These are phyloP conservation scores for Acacia acuminata DNA, from an alignment of 306 rosid genomes.

Conservation along the genomic window DNA sequence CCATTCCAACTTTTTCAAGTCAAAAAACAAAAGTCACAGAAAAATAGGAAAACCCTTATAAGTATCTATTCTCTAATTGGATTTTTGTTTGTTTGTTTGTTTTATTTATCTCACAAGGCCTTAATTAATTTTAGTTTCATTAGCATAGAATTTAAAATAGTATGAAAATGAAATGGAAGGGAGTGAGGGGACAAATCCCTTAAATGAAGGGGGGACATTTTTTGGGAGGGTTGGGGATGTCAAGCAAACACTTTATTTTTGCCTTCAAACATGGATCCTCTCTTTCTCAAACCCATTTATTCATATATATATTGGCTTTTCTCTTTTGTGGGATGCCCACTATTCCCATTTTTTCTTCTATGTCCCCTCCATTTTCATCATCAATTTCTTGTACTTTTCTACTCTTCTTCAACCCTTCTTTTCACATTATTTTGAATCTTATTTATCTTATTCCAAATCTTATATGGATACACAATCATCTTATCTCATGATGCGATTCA, in stretches of 20 bases:
- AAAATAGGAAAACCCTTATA: neutral
- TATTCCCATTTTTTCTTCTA: neutral
- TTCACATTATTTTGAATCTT: neutral
- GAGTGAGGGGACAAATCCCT: conserved; percentile 49
- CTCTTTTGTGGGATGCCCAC: conserved; percentile 3
- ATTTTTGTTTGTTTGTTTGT: neutral
- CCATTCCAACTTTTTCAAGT: neutral
- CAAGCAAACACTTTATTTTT: neutral
- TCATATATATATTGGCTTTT: conserved; percentile 1
- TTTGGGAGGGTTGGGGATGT: conserved; percentile 32
- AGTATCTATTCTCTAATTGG: neutral
- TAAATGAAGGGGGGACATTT: conserved; percentile 42
- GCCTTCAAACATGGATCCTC: neutral
- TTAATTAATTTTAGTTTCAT: neutral
- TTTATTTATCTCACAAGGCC: neutral
- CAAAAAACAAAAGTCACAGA: neutral
- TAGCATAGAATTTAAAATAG: neutral
- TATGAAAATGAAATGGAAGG: neutral
- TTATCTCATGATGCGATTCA: neutral
- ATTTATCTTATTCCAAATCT: neutral
- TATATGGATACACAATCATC: neutral
- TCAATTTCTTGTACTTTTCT: neutral
- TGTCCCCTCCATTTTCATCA: neutral
- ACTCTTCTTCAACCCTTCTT: neutral
- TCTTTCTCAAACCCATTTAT: neutral